Percentiles rank a stretch among this genome's conserved stretches.
Conservation (phyloP, 2,329 filamentous ascomycete genomes). For the Cadophora malorum region DNA sequence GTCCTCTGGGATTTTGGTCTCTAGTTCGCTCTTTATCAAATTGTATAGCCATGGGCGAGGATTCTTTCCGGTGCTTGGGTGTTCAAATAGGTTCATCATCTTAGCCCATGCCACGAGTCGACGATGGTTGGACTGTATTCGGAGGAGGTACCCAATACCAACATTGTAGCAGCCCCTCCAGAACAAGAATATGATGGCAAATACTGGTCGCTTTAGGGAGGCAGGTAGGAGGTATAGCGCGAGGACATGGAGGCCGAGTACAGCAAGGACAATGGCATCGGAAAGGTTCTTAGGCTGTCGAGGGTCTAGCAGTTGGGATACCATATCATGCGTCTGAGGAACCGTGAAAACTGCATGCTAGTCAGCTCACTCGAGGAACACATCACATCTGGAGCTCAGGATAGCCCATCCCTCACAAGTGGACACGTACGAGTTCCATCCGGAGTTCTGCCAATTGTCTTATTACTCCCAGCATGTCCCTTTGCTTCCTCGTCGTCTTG, state of each 20-base stretch:
- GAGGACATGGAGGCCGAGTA: conserved; percentile 77
- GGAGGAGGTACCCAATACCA: conserved; percentile 89
- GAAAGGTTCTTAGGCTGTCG: conserved; percentile 94
- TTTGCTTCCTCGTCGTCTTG: conserved; percentile 42
- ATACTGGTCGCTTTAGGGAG: conserved; percentile 73
- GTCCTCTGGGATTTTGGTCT: conserved; percentile 92
- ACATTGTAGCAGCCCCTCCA: conserved; percentile 94
- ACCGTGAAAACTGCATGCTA: conserved; percentile 82
- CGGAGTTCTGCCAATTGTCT: conserved; percentile 89
- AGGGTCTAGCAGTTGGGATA: conserved; percentile 93
- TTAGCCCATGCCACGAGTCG: conserved; percentile 87
- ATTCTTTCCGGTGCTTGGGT: conserved; percentile 80
- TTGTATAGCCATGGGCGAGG: conserved; percentile 82
- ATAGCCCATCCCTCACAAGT: not conserved
- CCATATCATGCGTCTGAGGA: conserved; percentile 97
- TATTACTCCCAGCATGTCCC: conserved; percentile 58
- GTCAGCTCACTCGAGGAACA: conserved; percentile 6
- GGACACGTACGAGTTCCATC: conserved; percentile 79
- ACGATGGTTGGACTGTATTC: conserved; percentile 88
- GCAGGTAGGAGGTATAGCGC: conserved; percentile 76
- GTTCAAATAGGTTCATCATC: conserved; percentile 84
- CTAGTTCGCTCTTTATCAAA: conserved; percentile 85
- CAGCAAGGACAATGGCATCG: conserved; percentile 78
- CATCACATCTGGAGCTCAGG: not conserved
- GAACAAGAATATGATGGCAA: conserved; percentile 85